Base-by-base conservation (phyloP, 208 protist genomes). In the Leishmania turanica region DNA sequence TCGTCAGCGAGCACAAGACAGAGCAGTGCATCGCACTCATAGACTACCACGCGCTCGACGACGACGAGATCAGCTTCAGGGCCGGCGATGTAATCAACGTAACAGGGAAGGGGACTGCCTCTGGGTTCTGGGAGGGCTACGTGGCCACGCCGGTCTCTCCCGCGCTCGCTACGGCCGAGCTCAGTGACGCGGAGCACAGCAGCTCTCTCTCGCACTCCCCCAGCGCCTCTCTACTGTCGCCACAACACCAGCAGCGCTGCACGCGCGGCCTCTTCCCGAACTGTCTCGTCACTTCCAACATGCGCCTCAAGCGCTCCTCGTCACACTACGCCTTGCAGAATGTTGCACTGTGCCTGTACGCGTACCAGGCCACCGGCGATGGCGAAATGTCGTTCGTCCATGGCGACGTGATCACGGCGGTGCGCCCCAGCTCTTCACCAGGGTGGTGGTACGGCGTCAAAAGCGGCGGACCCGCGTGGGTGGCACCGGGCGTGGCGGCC, bases 51-150 rank as follows among this genome's bases (percentile, higher is more conserved):
- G 92, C 90, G 0, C 80, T 81, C 7, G 56, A 73, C 13, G 42
- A 71, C 2, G 92, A 96, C 65, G 95, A 98, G 77, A 92, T 98
- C 47, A 95, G 90, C 80, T 98, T 98, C 84, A 84, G 75, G 27
- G 84, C 87, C n/a, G 93, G 93, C 19, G 96, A 96, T 70, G 84
- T 98, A 34, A 95, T 98, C 72, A 84, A 84, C 40, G 92, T 97
- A n/a, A 94, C 89, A 4, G 87, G 84, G 21, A 97, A 98, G 82
- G 90, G 87, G 37, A 81, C 85, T 54, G 87, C 89, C 49, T 93
- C 90, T 34, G 96, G 96, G 5, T 98, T 92, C 87, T 98, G 95
- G 95, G 79, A 95, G 65, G 96, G 96, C 37, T 93, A 92, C 77
- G 89, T 96, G 15, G 84, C 79, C 11, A 78, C 75, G 31, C 84